phyloP scores from a whole-genome alignment of 169 alveolate species.

The Eimeria zaria region DNA sequence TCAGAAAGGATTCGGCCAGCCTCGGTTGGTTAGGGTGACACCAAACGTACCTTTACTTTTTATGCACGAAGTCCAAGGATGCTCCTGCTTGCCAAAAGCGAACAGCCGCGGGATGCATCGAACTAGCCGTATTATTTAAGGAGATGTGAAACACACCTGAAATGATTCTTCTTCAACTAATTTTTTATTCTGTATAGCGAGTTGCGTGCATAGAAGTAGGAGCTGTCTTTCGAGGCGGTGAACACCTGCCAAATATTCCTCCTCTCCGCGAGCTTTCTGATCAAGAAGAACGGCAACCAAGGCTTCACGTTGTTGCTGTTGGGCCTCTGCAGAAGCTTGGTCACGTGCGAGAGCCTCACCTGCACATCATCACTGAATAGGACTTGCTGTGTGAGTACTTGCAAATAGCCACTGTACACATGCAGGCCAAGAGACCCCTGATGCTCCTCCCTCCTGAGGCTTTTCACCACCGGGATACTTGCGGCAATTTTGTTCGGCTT shows the following conservation, averaged over 20 bases:
- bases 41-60: neutral
- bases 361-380: slow-evolving; percentile 5
- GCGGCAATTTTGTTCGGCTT: neutral
- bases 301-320: slow-evolving; percentile 54
- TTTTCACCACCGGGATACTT: neutral
- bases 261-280: slow-evolving; percentile 62
- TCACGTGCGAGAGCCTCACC: slow-evolving; percentile 31
- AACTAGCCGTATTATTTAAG: neutral
- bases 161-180: slow-evolving; percentile 34
- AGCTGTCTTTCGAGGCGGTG: slow-evolving; percentile 74
- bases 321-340: slow-evolving; percentile 41
- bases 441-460: neutral
- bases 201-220: slow-evolving; percentile 49
- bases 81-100: neutral
- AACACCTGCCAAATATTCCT: slow-evolving; percentile 47
- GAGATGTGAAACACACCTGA: slow-evolving; percentile 3
- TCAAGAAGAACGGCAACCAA: slow-evolving; percentile 41
- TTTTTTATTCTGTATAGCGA: slow-evolving; percentile 56
- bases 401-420: neutral
- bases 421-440: neutral
- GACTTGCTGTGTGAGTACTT: neutral
- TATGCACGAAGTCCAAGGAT: neutral
- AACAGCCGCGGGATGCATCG: neutral
- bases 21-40: neutral
- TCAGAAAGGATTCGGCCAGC: neutral